A percentile compares a stretch with the other conserved stretches of the same genome.
Conservation (phyloP, 176 grass and related monocot genomes). For the Thalia dealbata region DNA sequence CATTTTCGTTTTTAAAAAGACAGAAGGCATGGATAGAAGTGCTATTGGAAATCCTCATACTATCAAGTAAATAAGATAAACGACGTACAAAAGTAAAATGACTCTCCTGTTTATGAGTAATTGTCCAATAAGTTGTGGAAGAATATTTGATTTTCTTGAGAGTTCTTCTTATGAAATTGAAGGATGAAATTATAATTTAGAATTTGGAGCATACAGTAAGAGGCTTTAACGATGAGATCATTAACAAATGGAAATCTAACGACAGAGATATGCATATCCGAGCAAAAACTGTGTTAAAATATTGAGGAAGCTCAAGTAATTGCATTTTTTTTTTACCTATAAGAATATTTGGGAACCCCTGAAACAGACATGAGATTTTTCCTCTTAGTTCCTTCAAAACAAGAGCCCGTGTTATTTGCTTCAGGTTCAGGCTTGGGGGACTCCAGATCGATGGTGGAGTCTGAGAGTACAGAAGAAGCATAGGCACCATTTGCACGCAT, state of each 20-base stretch:
- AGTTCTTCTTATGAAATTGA: neutral
- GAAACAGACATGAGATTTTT: constrained; percentile 61
- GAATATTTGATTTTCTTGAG: neutral
- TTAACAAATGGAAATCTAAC: neutral
- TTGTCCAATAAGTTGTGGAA: neutral
- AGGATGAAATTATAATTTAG: too few species aligned
- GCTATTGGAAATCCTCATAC: neutral
- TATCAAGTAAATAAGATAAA: neutral
- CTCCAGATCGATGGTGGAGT: constrained; percentile 55
- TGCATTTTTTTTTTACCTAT: constrained; percentile 37
- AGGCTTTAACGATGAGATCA: neutral
- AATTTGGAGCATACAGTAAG: neutral
- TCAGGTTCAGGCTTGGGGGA: constrained; percentile 39
- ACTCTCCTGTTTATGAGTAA: neutral
- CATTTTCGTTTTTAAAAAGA: too few species aligned
- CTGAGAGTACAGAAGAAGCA: constrained; percentile 34
- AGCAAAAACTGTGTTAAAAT: neutral
- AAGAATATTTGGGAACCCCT: constrained; percentile 88
- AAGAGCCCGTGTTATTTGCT: constrained; percentile 20
- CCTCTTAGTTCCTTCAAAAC: constrained; percentile 44
- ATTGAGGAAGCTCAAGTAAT: neutral
- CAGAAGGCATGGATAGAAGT: neutral
- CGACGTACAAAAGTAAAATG: neutral
- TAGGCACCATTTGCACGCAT: constrained; percentile 49
- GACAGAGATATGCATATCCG: neutral